phyloP scores from a whole-genome alignment of 2,329 filamentous ascomycete genomes.

The Sclerotiophoma versabilis region DNA sequence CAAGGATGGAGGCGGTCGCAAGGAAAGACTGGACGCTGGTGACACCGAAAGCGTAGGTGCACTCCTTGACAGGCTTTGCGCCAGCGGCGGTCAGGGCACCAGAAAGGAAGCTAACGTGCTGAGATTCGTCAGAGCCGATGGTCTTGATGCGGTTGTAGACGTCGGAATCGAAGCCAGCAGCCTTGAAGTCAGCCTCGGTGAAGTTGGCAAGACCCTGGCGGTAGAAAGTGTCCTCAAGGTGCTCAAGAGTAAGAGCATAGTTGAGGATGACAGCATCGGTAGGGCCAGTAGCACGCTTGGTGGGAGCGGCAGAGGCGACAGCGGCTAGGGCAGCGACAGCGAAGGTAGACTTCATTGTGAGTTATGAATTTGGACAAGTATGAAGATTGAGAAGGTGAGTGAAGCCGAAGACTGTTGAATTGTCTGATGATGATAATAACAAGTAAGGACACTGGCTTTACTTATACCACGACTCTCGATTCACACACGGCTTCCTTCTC shows the following conservation, averaged over 20 bases:
- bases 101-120: conserved; percentile 65
- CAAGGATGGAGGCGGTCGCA: conserved; percentile 61
- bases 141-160: conserved; percentile 66
- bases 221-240: conserved; percentile 69
- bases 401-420: not conserved
- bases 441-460: not conserved
- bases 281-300: conserved; percentile 32
- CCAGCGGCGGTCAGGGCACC: conserved; percentile 54
- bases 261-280: conserved; percentile 48
- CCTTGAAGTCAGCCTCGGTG: conserved; percentile 40
- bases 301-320: conserved; percentile 26
- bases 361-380: conserved; percentile 12
- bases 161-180: conserved; percentile 46
- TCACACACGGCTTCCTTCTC: not conserved
- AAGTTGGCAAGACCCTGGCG: conserved; percentile 65
- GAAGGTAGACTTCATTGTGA: conserved; percentile 16
- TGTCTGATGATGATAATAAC: not conserved
- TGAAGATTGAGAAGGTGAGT: conserved; percentile 13
- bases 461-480: conserved; percentile 10
- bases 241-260: conserved; percentile 55
- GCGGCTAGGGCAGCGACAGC: conserved; percentile 16
- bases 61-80: conserved; percentile 60
- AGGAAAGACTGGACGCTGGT: conserved; percentile 60
- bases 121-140: conserved; percentile 64
- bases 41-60: conserved; percentile 64